phyloP scores from a whole-genome alignment of 352 stramenopile species.

The Pythium grandisporangium region DNA sequence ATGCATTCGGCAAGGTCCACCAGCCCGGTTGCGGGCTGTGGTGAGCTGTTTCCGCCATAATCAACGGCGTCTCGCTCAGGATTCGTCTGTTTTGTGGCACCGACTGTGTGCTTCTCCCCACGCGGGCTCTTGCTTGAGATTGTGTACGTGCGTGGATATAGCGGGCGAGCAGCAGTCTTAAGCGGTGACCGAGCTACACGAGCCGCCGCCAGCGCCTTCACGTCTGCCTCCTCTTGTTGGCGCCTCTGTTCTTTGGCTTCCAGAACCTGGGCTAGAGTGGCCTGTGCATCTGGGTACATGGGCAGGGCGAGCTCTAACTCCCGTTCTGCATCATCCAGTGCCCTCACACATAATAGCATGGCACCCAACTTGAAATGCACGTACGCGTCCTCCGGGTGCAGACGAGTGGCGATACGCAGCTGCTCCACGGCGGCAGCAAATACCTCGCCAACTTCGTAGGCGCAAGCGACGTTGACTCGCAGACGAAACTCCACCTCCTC shows the following conservation, averaged over 20 bases:
- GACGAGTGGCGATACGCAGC: constrained; percentile 29
- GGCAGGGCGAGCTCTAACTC: constrained; percentile 29
- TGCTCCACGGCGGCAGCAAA: constrained; percentile 22
- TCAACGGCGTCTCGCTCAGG: background rate
- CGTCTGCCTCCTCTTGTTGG: constrained; percentile 14
- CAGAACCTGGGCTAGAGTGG: constrained; percentile 29
- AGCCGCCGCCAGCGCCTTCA: constrained; percentile 16
- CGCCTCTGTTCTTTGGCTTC: constrained; percentile 10
- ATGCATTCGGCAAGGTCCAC: background rate
- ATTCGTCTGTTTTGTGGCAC: constrained; percentile 3
- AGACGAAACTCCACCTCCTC: constrained; percentile 52
- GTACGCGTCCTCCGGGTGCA: constrained; percentile 39
- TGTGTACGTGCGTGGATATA: constrained; percentile 1
- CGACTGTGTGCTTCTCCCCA: background rate
- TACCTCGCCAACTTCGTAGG: constrained; percentile 34
- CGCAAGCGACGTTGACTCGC: constrained; percentile 59
- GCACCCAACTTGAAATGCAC: constrained; percentile 53
- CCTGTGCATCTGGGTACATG: constrained; percentile 38
- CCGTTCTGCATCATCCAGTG: constrained; percentile 28
- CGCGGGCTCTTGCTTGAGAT: background rate
- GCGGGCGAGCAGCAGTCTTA: constrained; percentile 3
- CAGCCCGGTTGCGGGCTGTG: background rate
- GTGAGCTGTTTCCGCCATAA: background rate
- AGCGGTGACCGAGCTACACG: background rate
- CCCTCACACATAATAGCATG: constrained; percentile 20